Conservation (phyloP, 2,329 filamentous ascomycete species). For the Dendrostoma leiphaemia region DNA sequence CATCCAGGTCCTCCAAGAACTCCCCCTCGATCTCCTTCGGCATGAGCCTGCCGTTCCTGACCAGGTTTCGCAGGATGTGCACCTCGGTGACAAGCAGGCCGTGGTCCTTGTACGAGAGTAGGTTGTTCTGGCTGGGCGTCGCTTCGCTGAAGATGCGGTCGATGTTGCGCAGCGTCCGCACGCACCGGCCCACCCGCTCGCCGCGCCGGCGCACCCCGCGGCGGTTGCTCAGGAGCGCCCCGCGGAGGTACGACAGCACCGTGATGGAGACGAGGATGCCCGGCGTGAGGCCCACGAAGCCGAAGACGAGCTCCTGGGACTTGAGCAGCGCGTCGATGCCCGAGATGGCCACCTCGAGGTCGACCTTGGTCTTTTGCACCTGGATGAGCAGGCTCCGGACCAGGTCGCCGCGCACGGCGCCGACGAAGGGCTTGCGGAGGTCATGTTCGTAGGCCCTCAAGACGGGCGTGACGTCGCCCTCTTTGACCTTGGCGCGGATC, state of each 20-base stretch:
- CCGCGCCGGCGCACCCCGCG: slow-evolving; percentile 61
- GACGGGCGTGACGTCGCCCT: slow-evolving; percentile 91
- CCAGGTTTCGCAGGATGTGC: slow-evolving; percentile 73
- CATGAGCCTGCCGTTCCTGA: slow-evolving; percentile 55
- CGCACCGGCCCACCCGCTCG: slow-evolving; percentile 65
- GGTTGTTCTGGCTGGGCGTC: slow-evolving; percentile 62
- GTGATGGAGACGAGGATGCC: slow-evolving; percentile 84
- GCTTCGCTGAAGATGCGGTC: slow-evolving; percentile 75
- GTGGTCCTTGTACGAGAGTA: slow-evolving; percentile 88
- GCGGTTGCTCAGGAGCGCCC: slow-evolving; percentile 69
- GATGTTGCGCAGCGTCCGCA: slow-evolving; percentile 82
- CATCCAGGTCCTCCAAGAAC: slow-evolving; percentile 84
- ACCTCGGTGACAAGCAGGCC: slow-evolving; percentile 88
- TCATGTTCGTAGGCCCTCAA: slow-evolving; percentile 90
- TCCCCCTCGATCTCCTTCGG: slow-evolving; percentile 75
- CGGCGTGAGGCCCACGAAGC: slow-evolving; percentile 92
- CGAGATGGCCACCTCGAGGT: slow-evolving; percentile 92
- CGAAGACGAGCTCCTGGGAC: slow-evolving; percentile 95
- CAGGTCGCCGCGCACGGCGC: slow-evolving; percentile 81
- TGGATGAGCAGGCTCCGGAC: slow-evolving; percentile 91
- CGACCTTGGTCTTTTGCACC: slow-evolving; percentile 98
- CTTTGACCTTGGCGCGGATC: slow-evolving; percentile 76
- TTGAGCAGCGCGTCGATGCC: slow-evolving; percentile 93
- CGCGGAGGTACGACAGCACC: slow-evolving; percentile 68
- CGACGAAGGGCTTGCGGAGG: slow-evolving; percentile 75